Conservation (phyloP, 257 asterid species). For the Solanum okadae region DNA sequence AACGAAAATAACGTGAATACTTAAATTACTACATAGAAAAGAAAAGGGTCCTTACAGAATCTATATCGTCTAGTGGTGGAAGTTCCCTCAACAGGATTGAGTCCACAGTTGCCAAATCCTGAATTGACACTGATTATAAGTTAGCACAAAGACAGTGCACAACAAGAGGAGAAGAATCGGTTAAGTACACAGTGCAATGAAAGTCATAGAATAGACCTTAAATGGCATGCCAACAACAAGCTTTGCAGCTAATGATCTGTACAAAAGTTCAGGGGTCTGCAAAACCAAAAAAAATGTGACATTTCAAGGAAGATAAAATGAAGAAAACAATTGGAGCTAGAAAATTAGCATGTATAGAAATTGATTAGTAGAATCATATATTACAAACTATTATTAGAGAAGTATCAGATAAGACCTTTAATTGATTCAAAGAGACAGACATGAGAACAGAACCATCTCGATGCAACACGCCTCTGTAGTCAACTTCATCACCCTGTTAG, state of each 20-base stretch:
- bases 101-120: slow-evolving; percentile 99
- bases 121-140: slow-evolving; percentile 5
- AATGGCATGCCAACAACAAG: slow-evolving; percentile 93
- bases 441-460: slow-evolving; percentile 98
- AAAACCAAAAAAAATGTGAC: neutral
- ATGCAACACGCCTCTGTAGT: slow-evolving; percentile 91
- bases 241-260: slow-evolving; percentile 84
- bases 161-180: slow-evolving; percentile 4
- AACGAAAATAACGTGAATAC: neutral
- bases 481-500: slow-evolving; percentile 92
- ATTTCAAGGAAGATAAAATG: neutral
- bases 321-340: neutral
- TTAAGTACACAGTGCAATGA: neutral
- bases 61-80: slow-evolving; percentile 73
- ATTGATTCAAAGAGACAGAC: slow-evolving; percentile 87
- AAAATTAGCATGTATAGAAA: neutral
- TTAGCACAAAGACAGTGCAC: neutral
- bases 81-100: slow-evolving; percentile 88
- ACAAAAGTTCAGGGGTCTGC: slow-evolving; percentile 86
- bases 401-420: slow-evolving; percentile 50
- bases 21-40: neutral
- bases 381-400: neutral
- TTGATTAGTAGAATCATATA: neutral
- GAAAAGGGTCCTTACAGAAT: slow-evolving; percentile 53
- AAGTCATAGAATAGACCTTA: slow-evolving; percentile 42